Evolutionary conservation across 1,139 yeast genomes (phyloP), one percentile per base, ranked within the genome.

Genomic region (Yamadazyma songkhlaensis): DNA sequence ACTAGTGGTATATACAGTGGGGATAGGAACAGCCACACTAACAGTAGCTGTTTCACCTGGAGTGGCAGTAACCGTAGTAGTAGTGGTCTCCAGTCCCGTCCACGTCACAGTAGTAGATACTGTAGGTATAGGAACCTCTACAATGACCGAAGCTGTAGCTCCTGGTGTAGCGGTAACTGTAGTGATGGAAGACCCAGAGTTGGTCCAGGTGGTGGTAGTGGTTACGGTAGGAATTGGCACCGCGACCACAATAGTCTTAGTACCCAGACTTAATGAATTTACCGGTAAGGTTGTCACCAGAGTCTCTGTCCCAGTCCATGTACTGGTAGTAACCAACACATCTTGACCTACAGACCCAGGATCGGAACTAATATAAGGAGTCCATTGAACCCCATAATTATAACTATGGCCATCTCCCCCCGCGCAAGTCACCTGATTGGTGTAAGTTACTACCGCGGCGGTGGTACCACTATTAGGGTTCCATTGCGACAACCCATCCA

Each of bases 291-390:
- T 59, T 4, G 57, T 53, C 2, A 49, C 42, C 5, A 24, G 14
- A 5, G 64, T 57, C 3, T 48, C 45, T 3, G 51, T 14, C 1
- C 57, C 62, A 7, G 57, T 48, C 47, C 53, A 55, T 13, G 66
- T 60, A 6, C 27, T 31, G 0, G 67, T 61, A n/a, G 6, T 50
- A 42, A 10, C 51, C 4, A 48, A 44, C 3, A 55, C 51, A 3
- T 36, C 58, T 15, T 45, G 42, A 35, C 63, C 64, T 35, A 47
- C 47, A 3, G 54, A 43, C 11, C 49, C 57, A 12, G 55, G 37
- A n/a, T 32, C 42, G 15, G 43, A 36, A 34, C 47, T 43, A 2
- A 30, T 12, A 27, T 47, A 48, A 2, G 41, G 10, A 14, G 35
- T 32, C 46, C 48, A 46, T 2, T 6, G 9, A 11, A 35, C 22